phyloP scores from a whole-genome alignment of 208 protist genomes.

The Trypanosoma rangeli region DNA sequence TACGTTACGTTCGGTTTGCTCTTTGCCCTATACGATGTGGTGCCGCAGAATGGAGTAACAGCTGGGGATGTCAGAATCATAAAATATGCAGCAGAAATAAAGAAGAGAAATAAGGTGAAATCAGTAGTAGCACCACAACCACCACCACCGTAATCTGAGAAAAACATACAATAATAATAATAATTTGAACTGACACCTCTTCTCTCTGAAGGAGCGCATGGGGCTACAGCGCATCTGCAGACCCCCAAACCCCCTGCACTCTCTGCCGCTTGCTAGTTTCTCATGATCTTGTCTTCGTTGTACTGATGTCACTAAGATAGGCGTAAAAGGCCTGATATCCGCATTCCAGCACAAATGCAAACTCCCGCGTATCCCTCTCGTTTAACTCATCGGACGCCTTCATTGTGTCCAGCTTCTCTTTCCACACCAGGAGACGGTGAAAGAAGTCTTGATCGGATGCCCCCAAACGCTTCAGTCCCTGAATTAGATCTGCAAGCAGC shows the following conservation, averaged over 20 bases:
- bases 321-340: conserved; percentile 80
- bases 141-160: neutral
- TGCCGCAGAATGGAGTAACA: neutral
- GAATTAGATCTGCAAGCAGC: conserved; percentile 86
- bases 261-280: neutral
- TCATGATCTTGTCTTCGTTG: conserved; percentile 23
- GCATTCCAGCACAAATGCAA: conserved; percentile 91
- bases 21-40: too few species aligned
- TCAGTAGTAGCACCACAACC: neutral
- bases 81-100: conserved; percentile 3
- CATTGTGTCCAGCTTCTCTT: conserved; percentile 83
- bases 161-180: conserved; percentile 18
- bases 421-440: conserved; percentile 63
- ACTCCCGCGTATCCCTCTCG: conserved; percentile 78
- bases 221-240: too few species aligned
- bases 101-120: neutral
- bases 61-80: neutral
- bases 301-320: conserved; percentile 47
- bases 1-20: too few species aligned
- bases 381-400: conserved; percentile 89
- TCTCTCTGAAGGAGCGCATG: conserved; percentile 3
- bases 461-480: conserved; percentile 48
- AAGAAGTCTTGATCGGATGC: conserved; percentile 57
- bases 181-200: conserved; percentile 13
- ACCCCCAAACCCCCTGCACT: neutral